A percentile compares a stretch with the other conserved stretches of the same genome.
These are phyloP conservation scores for Furcasterigmium sp. DNA, from an alignment of 2,329 filamentous ascomycete genomes.

Conservation along the genomic window DNA sequence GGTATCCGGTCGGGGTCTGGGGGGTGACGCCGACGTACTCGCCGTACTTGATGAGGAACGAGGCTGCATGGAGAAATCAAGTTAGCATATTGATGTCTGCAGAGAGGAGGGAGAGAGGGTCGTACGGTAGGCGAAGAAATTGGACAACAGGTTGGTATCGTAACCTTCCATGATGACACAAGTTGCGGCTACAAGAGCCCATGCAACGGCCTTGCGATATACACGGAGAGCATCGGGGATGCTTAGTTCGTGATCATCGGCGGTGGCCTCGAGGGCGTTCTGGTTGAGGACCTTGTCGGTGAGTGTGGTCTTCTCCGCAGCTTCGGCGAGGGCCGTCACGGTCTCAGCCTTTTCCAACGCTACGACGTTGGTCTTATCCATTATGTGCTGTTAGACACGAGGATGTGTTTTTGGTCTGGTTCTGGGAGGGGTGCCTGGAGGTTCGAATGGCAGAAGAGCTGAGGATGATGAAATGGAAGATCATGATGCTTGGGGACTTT, in stretches of 20 bases:
- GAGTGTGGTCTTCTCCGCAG: not conserved
- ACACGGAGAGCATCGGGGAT: constrained; percentile 22
- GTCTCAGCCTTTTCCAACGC: constrained; percentile 1
- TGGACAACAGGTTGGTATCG: constrained; percentile 11
- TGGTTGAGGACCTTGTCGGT: constrained; percentile 2
- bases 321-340: not conserved
- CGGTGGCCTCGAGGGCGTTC: constrained; percentile 30
- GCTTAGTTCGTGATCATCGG: constrained; percentile 29
- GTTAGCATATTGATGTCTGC: not conserved
- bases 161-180: constrained; percentile 27
- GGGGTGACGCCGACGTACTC: constrained; percentile 17
- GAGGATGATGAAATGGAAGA: not conserved
- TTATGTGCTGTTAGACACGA: not conserved
- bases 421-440: not conserved
- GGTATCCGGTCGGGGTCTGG: constrained; percentile 21
- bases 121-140: constrained; percentile 18
- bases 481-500: not conserved
- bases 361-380: not conserved
- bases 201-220: constrained; percentile 23
- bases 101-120: not conserved
- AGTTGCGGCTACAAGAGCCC: constrained; percentile 16
- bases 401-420: not conserved
- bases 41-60: constrained; percentile 24
- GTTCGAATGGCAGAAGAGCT: not conserved
- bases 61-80: constrained; percentile 3